These are phyloP conservation scores for Mycena belliarum DNA, from an alignment of 768 basidiomycete species.

Conservation along the genomic window DNA sequence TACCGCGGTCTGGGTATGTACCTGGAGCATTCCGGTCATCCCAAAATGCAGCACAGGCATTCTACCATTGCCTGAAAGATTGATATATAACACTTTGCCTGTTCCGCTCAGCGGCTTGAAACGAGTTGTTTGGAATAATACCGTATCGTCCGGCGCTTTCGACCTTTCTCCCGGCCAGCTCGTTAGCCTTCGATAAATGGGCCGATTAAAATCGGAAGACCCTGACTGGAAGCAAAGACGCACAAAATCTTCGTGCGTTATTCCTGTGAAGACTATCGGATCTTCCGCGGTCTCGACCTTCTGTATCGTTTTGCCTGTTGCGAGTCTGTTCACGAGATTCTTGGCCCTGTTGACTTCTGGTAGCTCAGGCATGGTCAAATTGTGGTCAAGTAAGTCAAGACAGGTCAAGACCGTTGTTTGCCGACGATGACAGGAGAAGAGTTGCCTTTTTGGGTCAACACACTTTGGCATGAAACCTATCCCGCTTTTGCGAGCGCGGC, in stretches of 20 bases:
- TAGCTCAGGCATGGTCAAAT: conserved; percentile 15
- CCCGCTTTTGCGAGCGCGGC: conserved; percentile 44
- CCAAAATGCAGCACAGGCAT: conserved; percentile 79
- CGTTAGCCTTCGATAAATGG: conserved; percentile 44
- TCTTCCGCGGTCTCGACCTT: conserved; percentile 62
- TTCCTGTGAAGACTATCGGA: conserved; percentile 60
- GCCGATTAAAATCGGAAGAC: background rate
- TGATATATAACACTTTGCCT: conserved; percentile 72
- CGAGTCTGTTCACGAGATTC: conserved; percentile 52
- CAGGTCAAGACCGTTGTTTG: too few species aligned
- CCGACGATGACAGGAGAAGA: too few species aligned
- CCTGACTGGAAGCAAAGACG: conserved; percentile 26
- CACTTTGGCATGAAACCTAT: conserved; percentile 1
- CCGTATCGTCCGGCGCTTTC: conserved; percentile 56
- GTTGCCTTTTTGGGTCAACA: conserved; percentile 1
- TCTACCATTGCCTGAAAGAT: conserved; percentile 59
- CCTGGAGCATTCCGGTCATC: conserved; percentile 85
- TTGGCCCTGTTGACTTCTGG: conserved; percentile 74
- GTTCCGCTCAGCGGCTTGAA: background rate
- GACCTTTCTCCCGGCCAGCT: conserved; percentile 51
- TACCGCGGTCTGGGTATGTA: conserved; percentile 19
- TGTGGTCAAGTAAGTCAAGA: too few species aligned
- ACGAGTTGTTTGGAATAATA: conserved; percentile 19
- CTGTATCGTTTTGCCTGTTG: conserved; percentile 52
- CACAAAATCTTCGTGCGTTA: conserved; percentile 63